A percentile compares a stretch with the other conserved stretches of the same genome.
Conservation (phyloP, 2,329 filamentous ascomycete species). For the Penicillium sp. region DNA sequence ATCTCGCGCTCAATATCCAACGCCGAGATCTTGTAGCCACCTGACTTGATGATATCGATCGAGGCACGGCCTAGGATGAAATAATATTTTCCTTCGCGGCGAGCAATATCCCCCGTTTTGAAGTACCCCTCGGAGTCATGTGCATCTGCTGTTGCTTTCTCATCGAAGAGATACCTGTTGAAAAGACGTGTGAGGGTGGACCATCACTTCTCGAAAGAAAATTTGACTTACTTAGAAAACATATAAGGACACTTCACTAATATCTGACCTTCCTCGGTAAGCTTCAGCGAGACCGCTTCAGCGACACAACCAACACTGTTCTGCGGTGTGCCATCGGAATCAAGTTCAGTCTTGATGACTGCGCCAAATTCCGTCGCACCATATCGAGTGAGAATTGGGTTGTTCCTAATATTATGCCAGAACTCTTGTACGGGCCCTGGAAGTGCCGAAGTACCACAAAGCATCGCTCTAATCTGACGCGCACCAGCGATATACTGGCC, state of each 20-base stretch:
- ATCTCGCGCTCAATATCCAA: conserved; percentile 56
- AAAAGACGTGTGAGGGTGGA: background rate
- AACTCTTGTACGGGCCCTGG: conserved; percentile 52
- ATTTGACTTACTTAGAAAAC: conserved; percentile 36
- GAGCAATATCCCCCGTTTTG: conserved; percentile 45
- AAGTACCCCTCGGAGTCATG: conserved; percentile 48
- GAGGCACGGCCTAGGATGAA: conserved; percentile 54
- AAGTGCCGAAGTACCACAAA: conserved; percentile 46
- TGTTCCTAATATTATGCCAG: conserved; percentile 35
- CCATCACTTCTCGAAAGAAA: too few species aligned
- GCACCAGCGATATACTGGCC: conserved; percentile 43
- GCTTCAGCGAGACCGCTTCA: conserved; percentile 41
- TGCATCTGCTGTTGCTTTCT: conserved; percentile 41
- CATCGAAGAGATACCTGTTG: conserved; percentile 36
- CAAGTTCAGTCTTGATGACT: conserved; percentile 42
- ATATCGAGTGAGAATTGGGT: conserved; percentile 44
- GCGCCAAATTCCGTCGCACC: conserved; percentile 47
- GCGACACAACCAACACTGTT: conserved; percentile 36
- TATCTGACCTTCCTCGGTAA: conserved; percentile 51
- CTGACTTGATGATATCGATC: conserved; percentile 55
- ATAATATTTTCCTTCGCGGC: conserved; percentile 41
- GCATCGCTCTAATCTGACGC: conserved; percentile 23
- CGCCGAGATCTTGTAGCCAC: conserved; percentile 56
- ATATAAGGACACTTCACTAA: conserved; percentile 38
- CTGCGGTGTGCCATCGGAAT: conserved; percentile 19